These are phyloP conservation scores for Gryganskiella cystojenkinii DNA, from an alignment of 192 early-diverging fungal species.

Conservation along the genomic window DNA sequence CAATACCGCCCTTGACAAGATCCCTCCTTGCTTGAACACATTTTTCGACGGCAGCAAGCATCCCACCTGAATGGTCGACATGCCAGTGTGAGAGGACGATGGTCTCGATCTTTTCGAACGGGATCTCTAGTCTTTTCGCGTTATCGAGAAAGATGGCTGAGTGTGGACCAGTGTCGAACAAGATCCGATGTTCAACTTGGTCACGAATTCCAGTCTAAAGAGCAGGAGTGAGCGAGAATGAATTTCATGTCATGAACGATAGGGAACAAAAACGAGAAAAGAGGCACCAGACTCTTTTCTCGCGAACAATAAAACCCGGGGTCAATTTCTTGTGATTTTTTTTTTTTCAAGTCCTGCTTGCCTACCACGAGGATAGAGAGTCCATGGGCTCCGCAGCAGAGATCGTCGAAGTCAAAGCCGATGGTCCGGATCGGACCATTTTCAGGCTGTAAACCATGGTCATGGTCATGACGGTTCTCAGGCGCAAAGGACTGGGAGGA, in stretches of 20 bases:
- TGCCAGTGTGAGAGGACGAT: slow-evolving; percentile 52
- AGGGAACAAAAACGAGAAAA: background rate
- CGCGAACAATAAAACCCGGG: no score
- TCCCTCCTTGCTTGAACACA: slow-evolving; percentile 12
- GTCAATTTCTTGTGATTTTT: no score
- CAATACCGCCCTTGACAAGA: background rate
- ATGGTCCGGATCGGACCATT: slow-evolving; percentile 4
- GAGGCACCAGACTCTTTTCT: no score
- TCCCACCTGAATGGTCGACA: slow-evolving; percentile 47
- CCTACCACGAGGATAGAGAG: slow-evolving; percentile 46
- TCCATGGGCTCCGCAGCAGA: slow-evolving; percentile 54
- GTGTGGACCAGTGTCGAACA: slow-evolving; percentile 52
- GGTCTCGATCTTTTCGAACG: slow-evolving; percentile 48
- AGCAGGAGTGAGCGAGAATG: background rate
- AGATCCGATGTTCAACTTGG: slow-evolving; percentile 26
- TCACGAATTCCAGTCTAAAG: slow-evolving; percentile 40
- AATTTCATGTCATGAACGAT: background rate
- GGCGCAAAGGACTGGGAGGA: background rate
- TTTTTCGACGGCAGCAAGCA: slow-evolving; percentile 40
- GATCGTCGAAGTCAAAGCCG: slow-evolving; percentile 34
- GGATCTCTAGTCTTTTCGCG: slow-evolving; percentile 43
- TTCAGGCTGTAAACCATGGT: background rate
- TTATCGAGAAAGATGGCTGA: slow-evolving; percentile 53
- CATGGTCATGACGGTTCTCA: background rate
- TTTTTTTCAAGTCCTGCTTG: background rate